Evolutionary conservation across 352 stramenopile species (phyloP).

Genomic region (Phytophthora ramorum): DNA sequence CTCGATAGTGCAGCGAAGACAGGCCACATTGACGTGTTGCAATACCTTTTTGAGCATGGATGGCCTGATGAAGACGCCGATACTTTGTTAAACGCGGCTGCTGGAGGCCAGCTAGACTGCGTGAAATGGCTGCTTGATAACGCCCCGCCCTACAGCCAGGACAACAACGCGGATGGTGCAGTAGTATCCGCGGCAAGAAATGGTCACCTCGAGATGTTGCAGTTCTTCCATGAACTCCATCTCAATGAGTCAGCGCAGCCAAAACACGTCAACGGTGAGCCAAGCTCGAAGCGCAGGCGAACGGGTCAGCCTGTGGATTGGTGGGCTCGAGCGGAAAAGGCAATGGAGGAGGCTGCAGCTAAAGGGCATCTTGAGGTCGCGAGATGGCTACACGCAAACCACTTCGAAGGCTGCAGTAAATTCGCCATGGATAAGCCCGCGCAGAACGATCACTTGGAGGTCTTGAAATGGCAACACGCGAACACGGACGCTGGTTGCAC

Average conservation of each 20-base stretch:
- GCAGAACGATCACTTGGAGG: slow-evolving; percentile 8
- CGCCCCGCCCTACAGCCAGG: neutral
- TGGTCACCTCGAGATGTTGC: slow-evolving; percentile 5
- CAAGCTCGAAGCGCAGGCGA: slow-evolving; percentile 1
- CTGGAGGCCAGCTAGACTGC: slow-evolving; percentile 1
- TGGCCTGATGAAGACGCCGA: slow-evolving; percentile 1
- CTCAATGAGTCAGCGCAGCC: neutral
- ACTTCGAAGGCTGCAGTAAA: neutral
- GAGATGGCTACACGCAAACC: neutral
- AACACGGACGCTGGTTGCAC: slow-evolving; percentile 3
- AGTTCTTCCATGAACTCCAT: slow-evolving; percentile 8
- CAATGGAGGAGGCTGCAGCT: slow-evolving; percentile 1
- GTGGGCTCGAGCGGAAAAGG: neutral
- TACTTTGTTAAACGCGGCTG: neutral
- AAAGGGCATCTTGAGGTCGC: slow-evolving; percentile 1
- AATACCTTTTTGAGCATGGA: slow-evolving; percentile 5
- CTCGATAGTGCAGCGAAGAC: slow-evolving; percentile 1
- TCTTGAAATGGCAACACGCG: slow-evolving; percentile 4
- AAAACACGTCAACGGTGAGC: neutral
- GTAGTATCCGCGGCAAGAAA: slow-evolving; percentile 6
- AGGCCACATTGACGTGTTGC: slow-evolving; percentile 6
- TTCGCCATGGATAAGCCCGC: neutral
- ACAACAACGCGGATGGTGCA: neutral
- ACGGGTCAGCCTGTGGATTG: neutral
- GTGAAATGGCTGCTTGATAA: slow-evolving; percentile 10